A percentile compares a stretch with the other conserved stretches of the same genome.
These are phyloP conservation scores for Hericium rajendrae DNA, from an alignment of 768 basidiomycete genomes.

Conservation along the genomic window DNA sequence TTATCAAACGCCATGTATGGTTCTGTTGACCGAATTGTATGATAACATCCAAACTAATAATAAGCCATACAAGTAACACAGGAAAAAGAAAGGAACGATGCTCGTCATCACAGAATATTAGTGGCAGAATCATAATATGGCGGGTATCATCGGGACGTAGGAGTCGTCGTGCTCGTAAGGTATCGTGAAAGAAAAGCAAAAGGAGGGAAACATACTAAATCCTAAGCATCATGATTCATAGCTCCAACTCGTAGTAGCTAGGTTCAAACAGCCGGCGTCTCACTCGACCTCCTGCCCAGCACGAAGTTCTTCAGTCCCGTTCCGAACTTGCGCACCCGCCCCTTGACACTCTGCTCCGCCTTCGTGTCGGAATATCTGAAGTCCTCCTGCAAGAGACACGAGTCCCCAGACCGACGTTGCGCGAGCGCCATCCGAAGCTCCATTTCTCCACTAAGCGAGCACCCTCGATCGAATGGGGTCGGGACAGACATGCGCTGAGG, in stretches of 20 bases:
- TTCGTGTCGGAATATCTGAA: not conserved
- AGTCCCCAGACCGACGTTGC: constrained; percentile 6
- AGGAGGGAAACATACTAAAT: not conserved
- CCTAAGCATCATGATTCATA: not conserved
- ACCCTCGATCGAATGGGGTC: constrained; percentile 4
- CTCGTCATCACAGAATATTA: not conserved
- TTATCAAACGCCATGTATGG: too few species aligned
- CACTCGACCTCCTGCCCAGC: not conserved
- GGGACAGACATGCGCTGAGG: constrained; percentile 8
- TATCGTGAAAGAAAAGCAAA: too few species aligned
- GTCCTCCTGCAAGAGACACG: not conserved
- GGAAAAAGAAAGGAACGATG: too few species aligned
- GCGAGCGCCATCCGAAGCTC: constrained; percentile 12
- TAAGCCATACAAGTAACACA: too few species aligned
- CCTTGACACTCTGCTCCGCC: constrained; percentile 4
- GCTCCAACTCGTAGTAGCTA: not conserved
- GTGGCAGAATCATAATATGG: not conserved
- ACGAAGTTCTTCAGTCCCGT: not conserved
- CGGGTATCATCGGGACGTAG: not conserved
- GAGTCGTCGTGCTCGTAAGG: not conserved
- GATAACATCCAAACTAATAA: too few species aligned
- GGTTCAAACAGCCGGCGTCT: not conserved
- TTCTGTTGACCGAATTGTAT: too few species aligned
- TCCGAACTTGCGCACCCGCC: not conserved
- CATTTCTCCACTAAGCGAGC: constrained; percentile 14